Evolutionary conservation across 78 protist genomes (phyloP).

Genomic region (Dictyostelium intermedium): DNA sequence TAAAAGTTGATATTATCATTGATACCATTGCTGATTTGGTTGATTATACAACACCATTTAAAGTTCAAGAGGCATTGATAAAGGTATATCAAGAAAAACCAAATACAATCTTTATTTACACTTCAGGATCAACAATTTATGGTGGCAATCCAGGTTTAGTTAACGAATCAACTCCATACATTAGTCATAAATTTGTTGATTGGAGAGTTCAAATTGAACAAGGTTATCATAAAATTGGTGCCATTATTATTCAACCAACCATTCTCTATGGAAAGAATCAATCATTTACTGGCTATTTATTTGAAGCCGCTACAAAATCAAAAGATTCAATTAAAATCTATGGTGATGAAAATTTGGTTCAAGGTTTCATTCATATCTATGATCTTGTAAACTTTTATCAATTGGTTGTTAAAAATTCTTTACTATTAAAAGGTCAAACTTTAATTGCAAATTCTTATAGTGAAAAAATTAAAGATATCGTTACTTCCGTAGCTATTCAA

Average conservation of each 20-base stretch:
- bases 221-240: background rate
- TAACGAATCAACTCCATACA: background rate
- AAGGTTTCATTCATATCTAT: background rate
- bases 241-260: background rate
- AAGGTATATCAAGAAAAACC: background rate
- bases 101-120: background rate
- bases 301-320: background rate
- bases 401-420: background rate
- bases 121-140: background rate
- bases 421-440: background rate
- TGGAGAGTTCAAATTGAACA: background rate
- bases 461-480: background rate
- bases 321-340: background rate
- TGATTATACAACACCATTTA: background rate
- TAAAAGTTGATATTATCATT: constrained; percentile 6
- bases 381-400: background rate
- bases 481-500: background rate
- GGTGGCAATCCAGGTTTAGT: background rate
- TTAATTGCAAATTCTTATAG: background rate
- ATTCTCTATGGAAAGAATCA: background rate
- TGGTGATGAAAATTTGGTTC: background rate
- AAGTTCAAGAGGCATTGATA: background rate
- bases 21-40: background rate
- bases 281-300: constrained; percentile 1
- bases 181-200: background rate